These are phyloP conservation scores for Hanseniaspora jakobsenii DNA, from an alignment of 805 yeast genomes.

Conservation along the genomic window DNA sequence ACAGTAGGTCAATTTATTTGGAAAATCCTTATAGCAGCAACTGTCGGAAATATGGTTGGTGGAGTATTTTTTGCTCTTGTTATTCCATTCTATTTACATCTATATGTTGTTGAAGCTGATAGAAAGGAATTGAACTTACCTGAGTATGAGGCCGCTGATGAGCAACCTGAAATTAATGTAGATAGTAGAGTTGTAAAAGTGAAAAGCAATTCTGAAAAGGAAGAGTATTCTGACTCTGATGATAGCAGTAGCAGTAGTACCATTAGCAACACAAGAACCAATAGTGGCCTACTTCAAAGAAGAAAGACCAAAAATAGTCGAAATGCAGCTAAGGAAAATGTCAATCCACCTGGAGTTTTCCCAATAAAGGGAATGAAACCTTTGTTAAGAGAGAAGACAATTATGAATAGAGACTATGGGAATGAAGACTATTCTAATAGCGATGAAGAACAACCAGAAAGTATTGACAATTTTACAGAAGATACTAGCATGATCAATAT, in stretches of 20 bases:
- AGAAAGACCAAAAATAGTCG: neutral
- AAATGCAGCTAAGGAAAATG: conserved; percentile 18
- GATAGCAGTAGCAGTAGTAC: no score
- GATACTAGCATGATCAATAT: neutral
- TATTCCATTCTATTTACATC: conserved; percentile 62
- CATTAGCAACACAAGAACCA: no score
- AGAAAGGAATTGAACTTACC: conserved; percentile 52
- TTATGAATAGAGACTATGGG: conserved; percentile 34
- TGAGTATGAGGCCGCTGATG: conserved; percentile 58
- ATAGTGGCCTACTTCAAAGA: no score
- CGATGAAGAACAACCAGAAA: neutral
- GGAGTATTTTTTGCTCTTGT: conserved; percentile 54
- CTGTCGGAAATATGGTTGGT: conserved; percentile 69
- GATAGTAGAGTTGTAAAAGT: conserved; percentile 68
- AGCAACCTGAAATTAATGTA: conserved; percentile 64
- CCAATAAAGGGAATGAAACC: conserved; percentile 72
- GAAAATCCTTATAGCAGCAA: conserved; percentile 60
- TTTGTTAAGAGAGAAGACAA: conserved; percentile 40
- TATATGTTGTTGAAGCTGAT: conserved; percentile 62
- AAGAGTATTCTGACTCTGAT: conserved; percentile 7
- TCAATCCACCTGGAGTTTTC: conserved; percentile 64
- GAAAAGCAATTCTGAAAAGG: conserved; percentile 19
- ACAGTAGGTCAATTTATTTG: conserved; percentile 56
- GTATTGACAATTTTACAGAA: neutral
- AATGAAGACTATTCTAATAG: neutral